Percentiles rank a stretch among this genome's conserved stretches.
These are phyloP conservation scores for Bipolaris victoriae DNA, from an alignment of 2,329 filamentous ascomycete genomes.

Conservation along the genomic window DNA sequence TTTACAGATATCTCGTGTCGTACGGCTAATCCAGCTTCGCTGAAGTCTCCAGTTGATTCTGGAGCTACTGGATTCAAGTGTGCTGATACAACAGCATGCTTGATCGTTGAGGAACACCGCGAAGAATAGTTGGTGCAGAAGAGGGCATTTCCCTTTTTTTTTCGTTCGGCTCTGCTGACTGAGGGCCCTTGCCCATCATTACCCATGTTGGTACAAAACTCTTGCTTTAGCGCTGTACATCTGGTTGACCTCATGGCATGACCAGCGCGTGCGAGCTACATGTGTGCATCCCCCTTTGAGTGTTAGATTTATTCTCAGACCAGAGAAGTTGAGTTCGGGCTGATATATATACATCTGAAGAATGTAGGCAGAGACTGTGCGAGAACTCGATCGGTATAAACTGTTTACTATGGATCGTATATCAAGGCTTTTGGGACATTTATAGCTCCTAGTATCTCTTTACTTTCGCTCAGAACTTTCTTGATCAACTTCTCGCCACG, in stretches of 20 bases:
- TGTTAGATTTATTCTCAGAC: neutral
- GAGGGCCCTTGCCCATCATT: too few relatives aligned
- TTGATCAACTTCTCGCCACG: neutral
- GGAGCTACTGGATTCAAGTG: too few relatives aligned
- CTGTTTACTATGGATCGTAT: neutral
- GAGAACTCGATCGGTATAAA: neutral
- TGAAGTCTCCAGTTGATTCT: too few relatives aligned
- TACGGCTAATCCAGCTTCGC: too few relatives aligned
- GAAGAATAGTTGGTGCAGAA: too few relatives aligned
- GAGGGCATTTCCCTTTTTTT: too few relatives aligned
- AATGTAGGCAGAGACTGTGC: neutral
- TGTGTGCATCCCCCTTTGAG: slow-evolving; percentile 8
- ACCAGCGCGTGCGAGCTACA: slow-evolving; percentile 7
- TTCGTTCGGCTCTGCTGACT: too few relatives aligned
- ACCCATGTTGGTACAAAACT: too few relatives aligned
- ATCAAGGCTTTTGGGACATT: neutral
- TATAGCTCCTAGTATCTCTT: neutral
- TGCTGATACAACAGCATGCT: too few relatives aligned
- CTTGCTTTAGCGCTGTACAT: too few relatives aligned
- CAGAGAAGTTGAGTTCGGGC: neutral
- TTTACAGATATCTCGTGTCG: too few relatives aligned
- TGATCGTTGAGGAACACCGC: too few relatives aligned
- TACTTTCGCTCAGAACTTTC: slow-evolving; percentile 1
- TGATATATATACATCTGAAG: neutral
- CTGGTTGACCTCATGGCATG: neutral